These are phyloP conservation scores for Saccharomyces mikatae DNA, from an alignment of 805 yeast genomes.

Conservation along the genomic window DNA sequence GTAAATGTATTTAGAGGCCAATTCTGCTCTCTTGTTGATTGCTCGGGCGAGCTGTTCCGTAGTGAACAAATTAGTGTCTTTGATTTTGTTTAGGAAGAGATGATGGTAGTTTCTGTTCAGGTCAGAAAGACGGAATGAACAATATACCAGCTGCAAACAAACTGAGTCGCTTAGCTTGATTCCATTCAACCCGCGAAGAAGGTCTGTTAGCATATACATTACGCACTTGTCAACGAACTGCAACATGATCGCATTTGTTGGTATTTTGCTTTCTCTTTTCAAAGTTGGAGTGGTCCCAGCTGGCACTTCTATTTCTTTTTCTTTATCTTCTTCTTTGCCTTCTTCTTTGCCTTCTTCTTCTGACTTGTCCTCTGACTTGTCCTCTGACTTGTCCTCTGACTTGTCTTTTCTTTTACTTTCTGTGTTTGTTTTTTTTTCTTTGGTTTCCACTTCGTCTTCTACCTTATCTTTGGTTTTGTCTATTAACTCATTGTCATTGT, in stretches of 20 bases:
- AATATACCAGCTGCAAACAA: constrained; percentile 75
- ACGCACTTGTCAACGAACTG: constrained; percentile 30
- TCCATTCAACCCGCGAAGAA: constrained; percentile 27
- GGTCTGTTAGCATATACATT: constrained; percentile 24
- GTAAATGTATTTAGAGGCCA: constrained; percentile 21
- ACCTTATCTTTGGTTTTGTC: neutral
- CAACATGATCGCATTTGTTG: constrained; percentile 27
- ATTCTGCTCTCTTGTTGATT: constrained; percentile 27
- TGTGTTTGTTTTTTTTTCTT: neutral
- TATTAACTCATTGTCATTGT: too few species aligned
- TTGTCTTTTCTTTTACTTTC: neutral
- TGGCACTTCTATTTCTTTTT: neutral
- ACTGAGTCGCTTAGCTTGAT: constrained; percentile 49
- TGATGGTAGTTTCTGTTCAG: constrained; percentile 27
- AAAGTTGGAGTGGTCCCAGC: neutral
- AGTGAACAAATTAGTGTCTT: constrained; percentile 19
- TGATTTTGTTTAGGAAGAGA: constrained; percentile 24
- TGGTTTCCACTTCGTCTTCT: neutral
- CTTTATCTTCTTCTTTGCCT: neutral
- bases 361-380: neutral
- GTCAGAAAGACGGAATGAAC: constrained; percentile 71
- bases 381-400: neutral
- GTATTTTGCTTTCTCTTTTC: neutral
- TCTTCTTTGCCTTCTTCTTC: neutral
- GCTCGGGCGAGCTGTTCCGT: constrained; percentile 19